Conservation (phyloP, 768 basidiomycete species). For the Jaapia argillacea region DNA sequence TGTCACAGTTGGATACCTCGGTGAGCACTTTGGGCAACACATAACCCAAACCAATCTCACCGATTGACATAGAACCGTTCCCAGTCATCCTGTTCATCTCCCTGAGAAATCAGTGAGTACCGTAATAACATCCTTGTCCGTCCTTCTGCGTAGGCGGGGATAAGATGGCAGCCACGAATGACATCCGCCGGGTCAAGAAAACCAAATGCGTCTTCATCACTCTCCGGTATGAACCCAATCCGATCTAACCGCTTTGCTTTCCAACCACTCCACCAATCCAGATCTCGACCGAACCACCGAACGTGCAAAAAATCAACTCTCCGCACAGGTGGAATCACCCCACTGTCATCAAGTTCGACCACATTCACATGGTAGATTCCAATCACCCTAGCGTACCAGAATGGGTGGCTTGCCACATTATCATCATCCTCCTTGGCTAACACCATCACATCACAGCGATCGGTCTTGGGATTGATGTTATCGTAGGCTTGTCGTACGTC, state of each 20-base stretch:
- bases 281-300: conserved; percentile 18
- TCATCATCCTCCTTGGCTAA: background rate
- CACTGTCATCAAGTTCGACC: conserved; percentile 3
- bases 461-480: conserved; percentile 10
- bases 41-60: too few species aligned
- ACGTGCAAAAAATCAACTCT: conserved; percentile 24
- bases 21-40: too few species aligned
- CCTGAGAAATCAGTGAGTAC: too few species aligned
- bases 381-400: conserved; percentile 21
- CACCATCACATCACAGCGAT: conserved; percentile 4
- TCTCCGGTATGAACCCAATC: conserved; percentile 14
- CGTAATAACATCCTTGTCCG: too few species aligned
- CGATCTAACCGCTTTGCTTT: conserved; percentile 6
- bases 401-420: conserved; percentile 13
- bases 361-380: conserved; percentile 19
- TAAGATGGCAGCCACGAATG: conserved; percentile 21
- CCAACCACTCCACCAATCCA: conserved; percentile 1
- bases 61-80: too few species aligned
- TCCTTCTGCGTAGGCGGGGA: conserved; percentile 19
- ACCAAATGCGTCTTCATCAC: conserved; percentile 18
- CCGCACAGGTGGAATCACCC: background rate
- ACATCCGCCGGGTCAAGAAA: conserved; percentile 26
- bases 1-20: too few species aligned
- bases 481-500: conserved; percentile 9
- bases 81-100: too few species aligned